Evolutionary conservation across 169 alveolate species (phyloP), one percentile per base, ranked within the genome.

Genomic region (Plasmodium cynomolgi): DNA sequence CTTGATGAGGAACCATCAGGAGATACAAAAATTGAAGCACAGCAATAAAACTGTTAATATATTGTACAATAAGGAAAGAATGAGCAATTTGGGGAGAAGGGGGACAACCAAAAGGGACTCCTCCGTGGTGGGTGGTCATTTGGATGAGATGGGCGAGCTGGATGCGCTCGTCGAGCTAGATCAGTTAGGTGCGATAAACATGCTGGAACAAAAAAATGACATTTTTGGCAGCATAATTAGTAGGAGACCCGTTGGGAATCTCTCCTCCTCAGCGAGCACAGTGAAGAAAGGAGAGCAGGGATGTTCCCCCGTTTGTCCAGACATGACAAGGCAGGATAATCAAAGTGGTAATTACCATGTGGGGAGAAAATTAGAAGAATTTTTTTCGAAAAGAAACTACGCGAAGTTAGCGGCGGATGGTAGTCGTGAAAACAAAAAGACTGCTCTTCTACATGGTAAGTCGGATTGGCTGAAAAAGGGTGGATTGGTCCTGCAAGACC

Each of bases 61-160:
- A 77, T 33, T 86, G 39, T 86, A 86, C 68, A 86, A 86, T 75
- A 86, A 56, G 33, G 93, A 86, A 77, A 86, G 68, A 58, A 75
- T 71, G 80, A 77, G 71, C 31, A 86, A 86, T 33, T 6, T 54
- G 8, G 26, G 39, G 41, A 74, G 44, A 17, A 56, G 39, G 39
- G 81, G 34, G 2, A 11, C 3, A 7, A 11, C 3, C 9, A 54
- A 84, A 72, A 20, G 77, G 9, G 37, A 17, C 26, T 15, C 20
- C 31, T 62, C 68, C 29, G 8, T 23, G 8, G 41, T 5, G 3
- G 77, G 77, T 68, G 15, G 2, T 29, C n/a, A 68, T 26, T 68
- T 29, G n/a, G 77, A 26, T 20, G 77, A 5, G 37, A 29, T 68
- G 37, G 37, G 37, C 4, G n/a, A 68, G 77, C 5, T 68, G n/a